A percentile compares a stretch with the other conserved stretches of the same genome.
These are phyloP conservation scores for Phytophthora multivora DNA, from an alignment of 352 stramenopile genomes.

Conservation along the genomic window DNA sequence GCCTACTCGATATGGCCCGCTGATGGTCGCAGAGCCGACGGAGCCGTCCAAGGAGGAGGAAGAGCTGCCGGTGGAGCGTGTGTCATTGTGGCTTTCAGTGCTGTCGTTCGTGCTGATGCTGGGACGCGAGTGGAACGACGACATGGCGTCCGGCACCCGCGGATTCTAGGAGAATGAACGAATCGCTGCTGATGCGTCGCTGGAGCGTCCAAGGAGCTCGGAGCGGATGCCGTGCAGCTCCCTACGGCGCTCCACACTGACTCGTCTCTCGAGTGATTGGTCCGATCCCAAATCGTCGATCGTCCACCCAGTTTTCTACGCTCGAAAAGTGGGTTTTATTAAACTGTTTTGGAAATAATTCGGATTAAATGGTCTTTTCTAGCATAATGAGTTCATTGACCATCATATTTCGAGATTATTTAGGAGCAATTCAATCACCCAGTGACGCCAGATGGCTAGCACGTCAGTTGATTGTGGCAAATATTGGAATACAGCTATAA, in stretches of 20 bases:
- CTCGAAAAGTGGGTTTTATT: constrained; percentile 3
- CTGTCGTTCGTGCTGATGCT: constrained; percentile 12
- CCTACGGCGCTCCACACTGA: constrained; percentile 12
- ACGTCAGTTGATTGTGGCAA: constrained; percentile 24
- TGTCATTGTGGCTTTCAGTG: constrained; percentile 5
- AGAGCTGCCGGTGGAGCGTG: constrained; percentile 1
- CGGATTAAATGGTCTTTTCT: too few relatives aligned
- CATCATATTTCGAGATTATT: too few relatives aligned
- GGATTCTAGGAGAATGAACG: constrained; percentile 8
- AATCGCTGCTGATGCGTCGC: not conserved
- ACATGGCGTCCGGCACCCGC: constrained; percentile 14
- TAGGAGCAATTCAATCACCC: not conserved
- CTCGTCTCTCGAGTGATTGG: constrained; percentile 14
- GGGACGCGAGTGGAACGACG: constrained; percentile 22
- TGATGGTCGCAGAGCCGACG: constrained; percentile 25
- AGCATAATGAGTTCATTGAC: too few relatives aligned
- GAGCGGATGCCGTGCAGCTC: constrained; percentile 20
- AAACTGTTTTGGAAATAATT: not conserved
- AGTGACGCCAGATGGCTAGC: constrained; percentile 2
- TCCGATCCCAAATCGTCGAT: constrained; percentile 20
- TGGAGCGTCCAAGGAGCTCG: not conserved
- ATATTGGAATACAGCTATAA: constrained; percentile 13
- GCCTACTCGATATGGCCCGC: constrained; percentile 42
- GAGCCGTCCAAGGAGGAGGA: constrained; percentile 19
- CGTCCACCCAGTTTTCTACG: not conserved